Conservation (phyloP, 2,329 filamentous ascomycete genomes). For the Clathrospora elynae region DNA sequence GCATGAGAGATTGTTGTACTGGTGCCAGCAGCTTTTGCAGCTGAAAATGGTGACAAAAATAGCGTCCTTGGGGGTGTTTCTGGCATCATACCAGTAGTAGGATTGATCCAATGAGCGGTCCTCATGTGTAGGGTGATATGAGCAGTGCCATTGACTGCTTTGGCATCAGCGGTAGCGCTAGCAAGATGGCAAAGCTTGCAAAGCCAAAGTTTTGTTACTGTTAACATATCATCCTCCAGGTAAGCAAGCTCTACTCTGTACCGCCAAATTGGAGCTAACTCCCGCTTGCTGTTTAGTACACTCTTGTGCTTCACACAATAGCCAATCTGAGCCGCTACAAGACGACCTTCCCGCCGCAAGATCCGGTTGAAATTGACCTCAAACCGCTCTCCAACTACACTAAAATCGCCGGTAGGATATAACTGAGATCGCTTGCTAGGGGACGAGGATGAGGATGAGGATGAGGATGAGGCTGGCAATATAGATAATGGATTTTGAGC, state of each 20-base stretch:
- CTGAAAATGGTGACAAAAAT: background rate
- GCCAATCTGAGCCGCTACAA: background rate
- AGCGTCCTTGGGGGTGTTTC: background rate
- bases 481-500: too few relatives aligned
- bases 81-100: background rate
- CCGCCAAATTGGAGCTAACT: background rate
- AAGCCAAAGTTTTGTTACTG: constrained; percentile 1
- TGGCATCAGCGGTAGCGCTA: background rate
- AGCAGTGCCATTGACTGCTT: background rate
- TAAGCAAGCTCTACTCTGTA: background rate
- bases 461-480: too few relatives aligned
- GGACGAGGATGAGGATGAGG: too few relatives aligned
- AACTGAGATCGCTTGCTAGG: too few relatives aligned
- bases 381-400: background rate
- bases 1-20: background rate
- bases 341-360: background rate
- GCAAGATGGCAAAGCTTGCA: background rate
- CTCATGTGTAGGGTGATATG: background rate
- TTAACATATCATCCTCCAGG: background rate
- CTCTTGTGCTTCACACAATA: background rate
- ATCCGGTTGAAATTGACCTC: background rate
- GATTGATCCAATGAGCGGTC: background rate
- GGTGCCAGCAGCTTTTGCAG: background rate
- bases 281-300: background rate
- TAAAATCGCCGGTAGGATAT: background rate